Conservation (phyloP, 1,139 yeast species). For the Keqinozyma sinolaborantium region DNA sequence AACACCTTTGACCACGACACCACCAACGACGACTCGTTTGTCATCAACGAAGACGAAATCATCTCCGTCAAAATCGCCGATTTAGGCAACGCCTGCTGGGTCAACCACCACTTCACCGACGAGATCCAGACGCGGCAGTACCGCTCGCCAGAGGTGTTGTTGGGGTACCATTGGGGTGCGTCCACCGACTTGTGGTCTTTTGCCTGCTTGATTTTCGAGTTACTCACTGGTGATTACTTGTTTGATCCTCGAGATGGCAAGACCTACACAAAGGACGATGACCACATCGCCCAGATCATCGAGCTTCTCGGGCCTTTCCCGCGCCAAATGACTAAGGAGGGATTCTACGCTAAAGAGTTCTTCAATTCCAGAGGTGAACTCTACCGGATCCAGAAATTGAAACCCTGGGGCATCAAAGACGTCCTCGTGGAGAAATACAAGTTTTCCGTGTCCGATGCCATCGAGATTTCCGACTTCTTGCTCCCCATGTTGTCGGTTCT, state of each 20-base stretch:
- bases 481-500: conserved; percentile 69
- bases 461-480: conserved; percentile 58
- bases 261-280: conserved; percentile 45
- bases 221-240: conserved; percentile 46
- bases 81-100: conserved; percentile 51
- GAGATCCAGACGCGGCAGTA: conserved; percentile 51
- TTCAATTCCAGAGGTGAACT: conserved; percentile 51
- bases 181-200: conserved; percentile 48
- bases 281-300: conserved; percentile 47
- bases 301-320: conserved; percentile 46
- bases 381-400: conserved; percentile 52
- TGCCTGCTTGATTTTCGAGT: conserved; percentile 44
- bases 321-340: conserved; percentile 39
- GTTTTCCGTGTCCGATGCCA: conserved; percentile 51
- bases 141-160: conserved; percentile 44
- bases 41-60: conserved; percentile 43
- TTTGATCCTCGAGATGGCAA: conserved; percentile 49
- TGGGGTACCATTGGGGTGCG: conserved; percentile 51
- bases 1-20: conserved; percentile 3
- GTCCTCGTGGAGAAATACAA: conserved; percentile 58
- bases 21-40: conserved; percentile 10
- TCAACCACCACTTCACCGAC: conserved; percentile 47
- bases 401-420: conserved; percentile 48
- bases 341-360: conserved; percentile 41
- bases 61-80: conserved; percentile 50